A percentile compares a stretch with the other conserved stretches of the same genome.
phyloP scores from a whole-genome alignment of 495 filamentous ascomycete species.

The Amniculicola lignicola region DNA sequence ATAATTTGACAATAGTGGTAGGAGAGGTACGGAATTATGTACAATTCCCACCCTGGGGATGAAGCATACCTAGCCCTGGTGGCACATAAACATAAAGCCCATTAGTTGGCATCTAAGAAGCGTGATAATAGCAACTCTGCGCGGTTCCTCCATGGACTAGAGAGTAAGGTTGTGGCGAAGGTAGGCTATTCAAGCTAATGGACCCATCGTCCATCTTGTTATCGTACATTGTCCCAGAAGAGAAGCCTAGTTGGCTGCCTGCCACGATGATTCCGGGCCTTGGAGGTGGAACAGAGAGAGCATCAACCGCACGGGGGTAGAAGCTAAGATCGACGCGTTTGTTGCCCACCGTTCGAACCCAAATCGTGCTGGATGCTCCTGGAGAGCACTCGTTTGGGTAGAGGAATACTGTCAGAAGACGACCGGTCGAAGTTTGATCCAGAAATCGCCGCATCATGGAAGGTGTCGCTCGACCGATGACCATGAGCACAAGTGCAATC shows the following conservation, averaged over 20 bases:
- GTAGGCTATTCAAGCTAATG: conserved; percentile 1
- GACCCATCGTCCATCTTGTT: background rate
- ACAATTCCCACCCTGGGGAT: too few relatives aligned
- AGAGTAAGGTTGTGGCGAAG: conserved; percentile 1
- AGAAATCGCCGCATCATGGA: conserved; percentile 21
- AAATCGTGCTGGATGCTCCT: background rate
- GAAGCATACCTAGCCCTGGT: too few relatives aligned
- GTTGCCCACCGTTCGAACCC: conserved; percentile 1
- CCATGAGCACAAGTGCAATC: conserved; percentile 7
- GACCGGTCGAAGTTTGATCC: conserved; percentile 30
- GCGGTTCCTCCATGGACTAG: too few relatives aligned
- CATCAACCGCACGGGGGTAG: background rate
- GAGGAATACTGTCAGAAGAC: conserved; percentile 28
- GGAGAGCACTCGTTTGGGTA: conserved; percentile 12
- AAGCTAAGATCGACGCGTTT: conserved; percentile 3
- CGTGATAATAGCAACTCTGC: too few relatives aligned
- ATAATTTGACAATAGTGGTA: too few relatives aligned
- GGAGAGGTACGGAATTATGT: too few relatives aligned
- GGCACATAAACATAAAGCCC: too few relatives aligned
- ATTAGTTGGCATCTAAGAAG: too few relatives aligned
- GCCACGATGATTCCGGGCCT: background rate
- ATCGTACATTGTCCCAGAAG: background rate
- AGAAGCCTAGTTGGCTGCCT: background rate
- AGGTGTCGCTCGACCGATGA: conserved; percentile 14
- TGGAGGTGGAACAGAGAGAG: background rate